Conservation (phyloP, 345 rosid species). For the Combretum micranthum region DNA sequence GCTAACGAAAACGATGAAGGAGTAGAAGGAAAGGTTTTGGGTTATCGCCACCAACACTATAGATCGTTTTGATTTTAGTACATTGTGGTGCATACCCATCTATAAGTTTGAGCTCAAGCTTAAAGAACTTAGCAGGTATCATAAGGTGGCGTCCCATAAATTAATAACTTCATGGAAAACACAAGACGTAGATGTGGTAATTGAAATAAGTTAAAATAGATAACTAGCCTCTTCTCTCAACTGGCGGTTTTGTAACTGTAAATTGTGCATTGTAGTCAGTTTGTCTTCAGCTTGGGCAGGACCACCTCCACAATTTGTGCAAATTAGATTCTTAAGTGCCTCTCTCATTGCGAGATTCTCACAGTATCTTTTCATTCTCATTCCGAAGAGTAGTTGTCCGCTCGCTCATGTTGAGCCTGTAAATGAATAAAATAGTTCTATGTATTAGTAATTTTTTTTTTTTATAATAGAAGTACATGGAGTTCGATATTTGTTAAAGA, state of each 20-base stretch:
- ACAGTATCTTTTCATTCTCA: conserved; percentile 46
- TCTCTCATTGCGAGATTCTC: conserved; percentile 43
- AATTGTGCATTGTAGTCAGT: conserved; percentile 21
- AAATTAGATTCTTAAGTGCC: conserved; percentile 43
- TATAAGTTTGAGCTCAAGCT: too few species aligned
- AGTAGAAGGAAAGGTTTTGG: too few species aligned
- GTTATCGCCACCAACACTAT: too few species aligned
- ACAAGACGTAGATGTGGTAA: too few species aligned
- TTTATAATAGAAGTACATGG: neutral
- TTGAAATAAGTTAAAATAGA: too few species aligned
- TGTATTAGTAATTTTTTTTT: too few species aligned
- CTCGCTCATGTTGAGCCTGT: conserved; percentile 51
- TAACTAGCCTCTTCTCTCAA: conserved; percentile 46
- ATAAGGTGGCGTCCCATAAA: too few species aligned
- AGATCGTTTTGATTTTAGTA: too few species aligned
- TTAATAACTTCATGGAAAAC: too few species aligned
- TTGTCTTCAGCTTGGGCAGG: conserved; percentile 41
- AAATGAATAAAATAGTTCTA: neutral
- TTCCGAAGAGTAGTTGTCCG: conserved; percentile 40
- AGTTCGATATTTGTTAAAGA: neutral
- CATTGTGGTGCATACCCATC: too few species aligned
- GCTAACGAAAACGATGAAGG: too few species aligned
- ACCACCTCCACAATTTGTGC: conserved; percentile 72
- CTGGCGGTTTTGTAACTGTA: conserved; percentile 38
- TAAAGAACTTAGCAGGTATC: too few species aligned